phyloP scores from a whole-genome alignment of 1,284 basidiomycete species.

The Boletus semigastroideus region DNA sequence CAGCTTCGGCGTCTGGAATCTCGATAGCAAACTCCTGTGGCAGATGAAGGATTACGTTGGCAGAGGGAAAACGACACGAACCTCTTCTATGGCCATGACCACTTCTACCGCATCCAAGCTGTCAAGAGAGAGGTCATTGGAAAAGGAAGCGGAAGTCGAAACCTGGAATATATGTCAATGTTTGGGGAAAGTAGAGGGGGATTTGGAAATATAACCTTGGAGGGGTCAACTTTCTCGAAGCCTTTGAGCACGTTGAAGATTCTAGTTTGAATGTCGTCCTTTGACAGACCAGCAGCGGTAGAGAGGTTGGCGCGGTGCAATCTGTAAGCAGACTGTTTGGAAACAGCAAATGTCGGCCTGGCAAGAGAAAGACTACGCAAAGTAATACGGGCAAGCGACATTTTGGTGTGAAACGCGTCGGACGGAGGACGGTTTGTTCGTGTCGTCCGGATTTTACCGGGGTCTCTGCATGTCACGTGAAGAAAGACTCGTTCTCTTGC shows the following conservation, averaged over 20 bases:
- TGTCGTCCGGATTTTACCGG: constrained; percentile 29
- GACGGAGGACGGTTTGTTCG: background rate
- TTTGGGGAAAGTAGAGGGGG: constrained; percentile 4
- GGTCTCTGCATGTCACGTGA: constrained; percentile 4
- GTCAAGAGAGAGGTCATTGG: constrained; percentile 90
- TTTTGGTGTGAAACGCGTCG: constrained; percentile 30
- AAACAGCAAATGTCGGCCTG: constrained; percentile 35
- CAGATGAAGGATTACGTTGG: background rate
- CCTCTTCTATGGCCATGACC: constrained; percentile 99
- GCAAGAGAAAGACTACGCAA: constrained; percentile 42
- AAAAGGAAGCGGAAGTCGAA: constrained; percentile 73
- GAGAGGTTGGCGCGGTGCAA: constrained; percentile 66
- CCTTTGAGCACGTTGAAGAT: constrained; percentile 89
- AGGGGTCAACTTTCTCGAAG: constrained; percentile 91
- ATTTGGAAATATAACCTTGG: constrained; percentile 58
- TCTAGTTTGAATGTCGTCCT: constrained; percentile 77
- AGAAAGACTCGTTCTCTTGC: constrained; percentile 2
- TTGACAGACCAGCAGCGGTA: constrained; percentile 70
- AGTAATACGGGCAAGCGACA: constrained; percentile 55
- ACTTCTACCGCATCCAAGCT: constrained; percentile 98
- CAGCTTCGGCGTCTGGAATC: constrained; percentile 98
- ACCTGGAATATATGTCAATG: constrained; percentile 52
- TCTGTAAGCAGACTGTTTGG: constrained; percentile 34
- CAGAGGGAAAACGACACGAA: constrained; percentile 33
- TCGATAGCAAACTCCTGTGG: constrained; percentile 82